Evolutionary conservation across 371 early-diverging fungal species (phyloP), one percentile per base, ranked within the genome.

Genomic region (Mortierella sp.): DNA sequence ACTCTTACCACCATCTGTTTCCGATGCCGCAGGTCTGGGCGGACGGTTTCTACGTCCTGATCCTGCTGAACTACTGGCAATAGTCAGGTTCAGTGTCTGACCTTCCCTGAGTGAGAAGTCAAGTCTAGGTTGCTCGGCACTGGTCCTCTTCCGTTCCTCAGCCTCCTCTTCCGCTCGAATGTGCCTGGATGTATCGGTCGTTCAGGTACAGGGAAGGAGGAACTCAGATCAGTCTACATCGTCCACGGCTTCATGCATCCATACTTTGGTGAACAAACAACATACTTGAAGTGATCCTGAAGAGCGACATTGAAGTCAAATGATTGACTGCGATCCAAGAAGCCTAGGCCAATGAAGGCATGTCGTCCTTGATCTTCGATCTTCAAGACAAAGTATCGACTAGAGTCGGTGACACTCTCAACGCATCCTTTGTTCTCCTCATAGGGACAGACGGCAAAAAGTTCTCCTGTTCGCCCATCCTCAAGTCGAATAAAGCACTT

Each of bases 221-320:
- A 28, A n/a, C n/a, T n/a, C n/a, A n/a, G n/a, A 43, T 43, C 44
- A 43, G 44, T 19, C 9, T 43, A 9, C 44, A 43, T n/a, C n/a
- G 5, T n/a, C n/a, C 3, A 43, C 16, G 19, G 14, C 24, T 39
- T 34, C 34, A 34, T 34, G 34, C 34, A 7, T 34, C 34, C 34
- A 34, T 10, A 34, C 10, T 34, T 39, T n/a, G 34, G 44, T 44
- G 27, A 29, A 21, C 29, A 29, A 17, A 29, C 17, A 51, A 2
- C 70, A 70, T 87, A 73, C 74, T 73, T 68, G 66, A 76, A 76
- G 24, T 76, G 91, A 78, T 95, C 96, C 79, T 95, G 95, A 10
- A 96, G 76, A 1, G 94, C 90, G 8, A 95, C 97, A 65, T 96
- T 95, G 60, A 95, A 95, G 73, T 96, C 96, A 83, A 96, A 96